Evolutionary conservation across 306 rosid genomes (phyloP), one percentile per base, ranked within the genome.

Genomic region (Vigna angularis): DNA sequence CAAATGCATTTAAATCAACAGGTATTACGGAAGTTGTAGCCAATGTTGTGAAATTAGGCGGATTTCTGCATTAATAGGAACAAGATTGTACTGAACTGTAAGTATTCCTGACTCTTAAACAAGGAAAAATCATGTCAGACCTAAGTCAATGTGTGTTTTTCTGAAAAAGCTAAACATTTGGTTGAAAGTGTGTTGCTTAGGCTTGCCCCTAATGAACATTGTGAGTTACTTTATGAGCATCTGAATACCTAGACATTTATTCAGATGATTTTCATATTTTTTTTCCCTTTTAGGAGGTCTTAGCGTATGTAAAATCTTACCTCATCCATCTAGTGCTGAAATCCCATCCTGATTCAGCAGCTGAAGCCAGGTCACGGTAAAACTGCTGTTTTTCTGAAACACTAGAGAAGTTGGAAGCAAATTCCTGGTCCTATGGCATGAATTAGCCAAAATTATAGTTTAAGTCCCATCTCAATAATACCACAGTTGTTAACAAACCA

Each of bases 301-400:
- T 59, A 36, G 71, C 22, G n/a, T 53, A 63, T 38, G 77, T n/a
- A 58, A 75, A 40, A 49, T 82, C 72, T 63, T 82, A 94, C 97
- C 92, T 91, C 95, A 94, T 88, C 98, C 97, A 95, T 86, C 99
- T 85, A 65, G 97, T 72, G 88, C 98, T 93, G 79, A 95, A 95
- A 77, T 95, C 98, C 98, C 98, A 93, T 82, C 99, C 98, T 3
- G 98, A 88, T 84, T 95, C 99, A 5, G 93, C 96, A 18, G 95
- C 53, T 32, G 99, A 87, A 3, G 99, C 93, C 48, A 92, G 62
- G 44, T 91, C 94, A n/a, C 76, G 89, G 88, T 88, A 95, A 78
- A 92, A 87, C 2, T 74, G 81, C 62, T 84, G 67, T 81, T 91
- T 92, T 72, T 86, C 94, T 8, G 87, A 49, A 71, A 18, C 63